phyloP scores from a whole-genome alignment of 176 grass and related monocot genomes.

The Puccinellia tenuiflora region DNA sequence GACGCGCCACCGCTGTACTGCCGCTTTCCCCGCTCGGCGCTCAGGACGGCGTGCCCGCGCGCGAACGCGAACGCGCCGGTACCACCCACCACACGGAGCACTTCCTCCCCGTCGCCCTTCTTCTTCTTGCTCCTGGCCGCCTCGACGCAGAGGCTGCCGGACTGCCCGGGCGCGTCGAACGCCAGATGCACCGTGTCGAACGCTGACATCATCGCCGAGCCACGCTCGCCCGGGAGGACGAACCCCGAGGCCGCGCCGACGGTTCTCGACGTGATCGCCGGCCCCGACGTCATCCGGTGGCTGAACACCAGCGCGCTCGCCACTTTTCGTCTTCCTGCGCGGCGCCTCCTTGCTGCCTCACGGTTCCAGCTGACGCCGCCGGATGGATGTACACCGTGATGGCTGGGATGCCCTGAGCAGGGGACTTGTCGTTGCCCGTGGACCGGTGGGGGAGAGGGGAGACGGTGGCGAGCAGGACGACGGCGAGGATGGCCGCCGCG shows the following conservation, averaged over 20 bases:
- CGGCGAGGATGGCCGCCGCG: conserved; percentile 64
- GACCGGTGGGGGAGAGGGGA: conserved; percentile 56
- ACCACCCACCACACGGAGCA: conserved; percentile 58
- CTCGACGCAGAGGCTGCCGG: conserved; percentile 65
- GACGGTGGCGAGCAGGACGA: conserved; percentile 80
- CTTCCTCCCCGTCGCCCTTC: background rate
- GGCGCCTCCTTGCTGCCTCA: background rate
- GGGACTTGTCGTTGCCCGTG: background rate
- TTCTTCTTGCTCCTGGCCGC: background rate
- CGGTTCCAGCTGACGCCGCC: background rate
- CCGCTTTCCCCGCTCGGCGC: background rate
- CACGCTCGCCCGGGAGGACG: conserved; percentile 18
- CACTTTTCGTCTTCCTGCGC: background rate
- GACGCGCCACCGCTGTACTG: background rate
- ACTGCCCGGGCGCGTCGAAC: conserved; percentile 31
- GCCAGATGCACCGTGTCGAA: conserved; percentile 72
- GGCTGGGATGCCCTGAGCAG: background rate
- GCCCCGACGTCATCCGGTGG: conserved; percentile 49
- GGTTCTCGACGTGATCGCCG: conserved; percentile 28
- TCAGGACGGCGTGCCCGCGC: conserved; percentile 32
- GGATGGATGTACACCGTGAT: conserved; percentile 43
- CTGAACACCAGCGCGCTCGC: conserved; percentile 52
- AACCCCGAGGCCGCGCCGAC: conserved; percentile 56
- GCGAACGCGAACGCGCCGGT: conserved; percentile 70
- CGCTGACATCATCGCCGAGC: conserved; percentile 10